These are phyloP conservation scores for Otatea glauca DNA, from an alignment of 176 grass and related monocot species.

Conservation along the genomic window DNA sequence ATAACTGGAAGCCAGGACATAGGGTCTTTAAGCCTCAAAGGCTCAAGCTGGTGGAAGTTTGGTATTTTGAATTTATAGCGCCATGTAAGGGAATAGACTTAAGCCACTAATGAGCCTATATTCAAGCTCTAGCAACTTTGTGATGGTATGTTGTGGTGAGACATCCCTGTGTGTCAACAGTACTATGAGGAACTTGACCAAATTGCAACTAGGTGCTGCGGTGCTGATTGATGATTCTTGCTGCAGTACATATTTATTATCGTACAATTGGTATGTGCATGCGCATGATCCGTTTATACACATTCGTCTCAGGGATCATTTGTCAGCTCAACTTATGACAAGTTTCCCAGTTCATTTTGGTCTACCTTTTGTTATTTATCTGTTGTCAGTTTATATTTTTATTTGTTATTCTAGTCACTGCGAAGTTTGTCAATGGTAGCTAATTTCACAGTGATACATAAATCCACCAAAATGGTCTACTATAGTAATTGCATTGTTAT, in stretches of 20 bases:
- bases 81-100: background rate
- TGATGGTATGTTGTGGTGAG: background rate
- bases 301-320: constrained; percentile 7
- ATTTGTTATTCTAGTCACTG: background rate
- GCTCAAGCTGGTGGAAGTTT: background rate
- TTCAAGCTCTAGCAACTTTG: background rate
- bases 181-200: background rate
- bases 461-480: background rate
- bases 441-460: constrained; percentile 9
- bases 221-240: constrained; percentile 1
- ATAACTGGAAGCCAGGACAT: background rate
- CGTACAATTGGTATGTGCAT: background rate
- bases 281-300: background rate
- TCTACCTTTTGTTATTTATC: background rate
- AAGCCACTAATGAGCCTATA: background rate
- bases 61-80: constrained; percentile 8
- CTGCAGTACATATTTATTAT: background rate
- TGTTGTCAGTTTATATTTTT: constrained; percentile 12
- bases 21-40: background rate
- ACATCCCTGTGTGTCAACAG: background rate
- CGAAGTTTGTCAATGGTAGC: background rate
- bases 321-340: background rate
- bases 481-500: constrained; percentile 16
- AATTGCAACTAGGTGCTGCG: constrained; percentile 4
- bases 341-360: background rate